Evolutionary conservation across 352 stramenopile genomes (phyloP), one percentile per base, ranked within the genome.

Genomic region (Pythium oligandrum): DNA sequence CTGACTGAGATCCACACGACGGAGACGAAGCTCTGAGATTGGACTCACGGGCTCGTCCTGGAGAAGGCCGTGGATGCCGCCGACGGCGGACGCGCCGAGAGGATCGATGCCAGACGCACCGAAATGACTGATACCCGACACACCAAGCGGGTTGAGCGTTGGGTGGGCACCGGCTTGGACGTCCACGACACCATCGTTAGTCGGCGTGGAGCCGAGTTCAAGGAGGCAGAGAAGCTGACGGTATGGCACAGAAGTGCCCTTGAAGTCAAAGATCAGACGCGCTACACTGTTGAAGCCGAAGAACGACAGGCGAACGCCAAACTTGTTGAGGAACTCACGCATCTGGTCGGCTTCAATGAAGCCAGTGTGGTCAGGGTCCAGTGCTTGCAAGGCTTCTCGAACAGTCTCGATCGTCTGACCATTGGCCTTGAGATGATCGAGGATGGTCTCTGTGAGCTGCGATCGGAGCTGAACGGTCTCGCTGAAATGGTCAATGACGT

Each of bases 201-300:
- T 12, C 38, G 38, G 12, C 38, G 7, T 12, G 12, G 7, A 8
- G 38, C 38, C 38, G 38, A 42, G 38, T 12, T 42, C 38, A 8
- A 42, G 38, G 12, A 42, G 38, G 7, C 38, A 12, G 17, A 53
- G 35, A 42, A 53, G 17, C 43, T 48, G 43, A 9, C 26, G 8
- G 43, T 48, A 48, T n/a, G 43, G 43, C 43, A 48, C 43, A 7
- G 8, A 30, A n/a, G 43, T 48, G 9, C 43, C 43, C 26, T 48
- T 48, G 8, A 48, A 31, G 26, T 32, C 43, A 30, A 48, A 48
- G 43, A 48, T 31, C 9, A 48, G 42, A 9, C 7, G 31, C 36
- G 35, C 61, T 6, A 63, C 40, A 40, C 48, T 45, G 55, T 68
- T 68, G 60, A 68, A 68, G 17, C 59, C 53, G 39, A 59, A 67